phyloP scores from a whole-genome alignment of 2,329 filamentous ascomycete species.

The Rosellinia necatrix region DNA sequence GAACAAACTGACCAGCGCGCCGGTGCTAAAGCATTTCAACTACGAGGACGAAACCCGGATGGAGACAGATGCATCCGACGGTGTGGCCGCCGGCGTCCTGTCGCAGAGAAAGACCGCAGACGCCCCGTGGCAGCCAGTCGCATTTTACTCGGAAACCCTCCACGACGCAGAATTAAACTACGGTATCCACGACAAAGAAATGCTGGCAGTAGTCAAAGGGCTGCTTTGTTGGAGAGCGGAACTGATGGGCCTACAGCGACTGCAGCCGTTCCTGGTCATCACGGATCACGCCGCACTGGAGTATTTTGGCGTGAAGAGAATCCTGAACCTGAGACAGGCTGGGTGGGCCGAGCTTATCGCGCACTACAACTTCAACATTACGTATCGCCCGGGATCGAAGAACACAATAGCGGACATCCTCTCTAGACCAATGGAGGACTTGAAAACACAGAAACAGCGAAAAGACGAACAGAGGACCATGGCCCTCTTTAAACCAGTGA shows the following conservation, averaged over 20 bases:
- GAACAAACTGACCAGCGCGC: no score
- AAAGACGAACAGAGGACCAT: no score
- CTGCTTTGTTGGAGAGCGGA: background rate
- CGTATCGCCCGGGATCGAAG: background rate
- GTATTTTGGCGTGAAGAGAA: background rate
- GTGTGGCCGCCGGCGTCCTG: background rate
- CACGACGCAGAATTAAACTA: background rate
- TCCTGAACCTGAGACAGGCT: background rate
- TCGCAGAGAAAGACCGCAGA: background rate
- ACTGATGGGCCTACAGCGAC: background rate
- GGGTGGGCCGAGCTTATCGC: background rate
- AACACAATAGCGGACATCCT: background rate
- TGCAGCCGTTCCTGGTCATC: background rate
- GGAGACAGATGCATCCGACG: background rate
- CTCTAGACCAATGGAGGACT: no score
- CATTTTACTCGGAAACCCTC: background rate
- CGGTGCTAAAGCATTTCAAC: background rate
- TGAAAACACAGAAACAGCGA: no score
- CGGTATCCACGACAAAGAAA: constrained; percentile 6
- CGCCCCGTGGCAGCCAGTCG: background rate
- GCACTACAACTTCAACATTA: background rate
- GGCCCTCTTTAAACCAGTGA: no score
- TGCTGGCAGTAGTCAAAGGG: background rate
- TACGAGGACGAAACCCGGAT: background rate
- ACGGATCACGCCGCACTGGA: background rate